Conservation (phyloP, 169 alveolate genomes). For the Plasmodium billcollinsi region DNA sequence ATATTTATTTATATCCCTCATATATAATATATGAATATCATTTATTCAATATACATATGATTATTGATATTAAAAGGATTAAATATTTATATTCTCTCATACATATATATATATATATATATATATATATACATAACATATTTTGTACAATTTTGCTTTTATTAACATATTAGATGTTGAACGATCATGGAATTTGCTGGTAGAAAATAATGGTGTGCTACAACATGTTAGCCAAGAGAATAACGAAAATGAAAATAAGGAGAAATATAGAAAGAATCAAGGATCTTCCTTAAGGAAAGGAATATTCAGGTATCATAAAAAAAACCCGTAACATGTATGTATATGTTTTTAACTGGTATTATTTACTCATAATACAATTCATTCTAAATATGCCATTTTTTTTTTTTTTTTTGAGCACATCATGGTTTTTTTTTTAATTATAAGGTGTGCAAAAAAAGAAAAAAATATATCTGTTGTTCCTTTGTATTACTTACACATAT, state of each 20-base stretch:
- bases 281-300: conserved; percentile 76
- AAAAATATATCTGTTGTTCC: not conserved
- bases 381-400: not conserved
- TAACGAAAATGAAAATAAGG: conserved; percentile 32
- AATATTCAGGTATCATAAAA: conserved; percentile 80
- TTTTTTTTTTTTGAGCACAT: conserved; percentile 1
- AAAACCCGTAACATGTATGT: not conserved
- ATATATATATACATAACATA: not conserved
- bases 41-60: too few relatives aligned
- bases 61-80: too few relatives aligned
- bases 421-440: not conserved
- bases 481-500: too few relatives aligned
- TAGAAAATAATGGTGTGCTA: conserved; percentile 85
- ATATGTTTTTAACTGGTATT: not conserved
- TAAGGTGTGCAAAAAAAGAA: not conserved
- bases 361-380: not conserved
- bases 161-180: conserved; percentile 78
- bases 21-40: too few relatives aligned
- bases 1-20: too few relatives aligned
- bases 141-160: too few relatives aligned
- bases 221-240: conserved; percentile 80
- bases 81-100: too few relatives aligned
- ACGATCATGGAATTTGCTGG: conserved; percentile 86
- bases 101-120: conserved; percentile 6
- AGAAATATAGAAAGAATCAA: conserved; percentile 27